Evolutionary conservation across 2,329 filamentous ascomycete genomes (phyloP).

Genomic region (Fonsecaea multimorphosa): DNA sequence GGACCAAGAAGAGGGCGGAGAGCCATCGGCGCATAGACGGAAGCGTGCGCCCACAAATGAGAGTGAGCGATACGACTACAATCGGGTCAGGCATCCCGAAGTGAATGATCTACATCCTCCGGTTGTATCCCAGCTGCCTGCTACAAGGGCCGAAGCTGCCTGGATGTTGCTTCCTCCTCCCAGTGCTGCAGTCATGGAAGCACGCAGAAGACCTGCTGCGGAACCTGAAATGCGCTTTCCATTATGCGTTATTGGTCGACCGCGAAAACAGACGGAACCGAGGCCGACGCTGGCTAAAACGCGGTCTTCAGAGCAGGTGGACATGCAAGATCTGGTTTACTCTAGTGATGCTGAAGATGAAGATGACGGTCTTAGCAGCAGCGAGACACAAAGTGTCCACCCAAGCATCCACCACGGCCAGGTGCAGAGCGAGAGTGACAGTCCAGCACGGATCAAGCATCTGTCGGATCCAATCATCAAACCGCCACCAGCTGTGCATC

Average conservation of each 20-base stretch:
- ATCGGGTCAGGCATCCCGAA: slow-evolving; percentile 68
- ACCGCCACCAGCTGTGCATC: slow-evolving; percentile 14
- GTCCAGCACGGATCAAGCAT: slow-evolving; percentile 20
- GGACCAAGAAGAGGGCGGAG: slow-evolving; percentile 19
- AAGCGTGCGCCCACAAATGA: slow-evolving; percentile 46
- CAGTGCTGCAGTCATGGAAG: slow-evolving; percentile 88
- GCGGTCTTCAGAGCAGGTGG: slow-evolving; percentile 24
- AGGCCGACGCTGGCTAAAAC: slow-evolving; percentile 5
- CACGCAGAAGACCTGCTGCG: slow-evolving; percentile 64
- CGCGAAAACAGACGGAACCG: slow-evolving; percentile 8
- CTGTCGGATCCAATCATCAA: slow-evolving; percentile 29
- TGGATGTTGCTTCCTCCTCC: slow-evolving; percentile 96
- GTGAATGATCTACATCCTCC: slow-evolving; percentile 87
- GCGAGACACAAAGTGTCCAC: slow-evolving; percentile 16
- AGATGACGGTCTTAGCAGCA: slow-evolving; percentile 5
- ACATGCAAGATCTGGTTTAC: slow-evolving; percentile 1
- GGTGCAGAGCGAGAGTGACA: slow-evolving; percentile 8
- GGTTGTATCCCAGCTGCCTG: slow-evolving; percentile 76
- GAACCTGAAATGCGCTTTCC: slow-evolving; percentile 35
- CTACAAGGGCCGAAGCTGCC: slow-evolving; percentile 70
- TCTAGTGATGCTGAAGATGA: slow-evolving; percentile 20
- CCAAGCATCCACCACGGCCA: background rate
- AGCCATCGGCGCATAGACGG: slow-evolving; percentile 39
- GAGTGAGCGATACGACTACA: slow-evolving; percentile 60
- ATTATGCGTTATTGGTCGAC: slow-evolving; percentile 35